These are phyloP conservation scores for Paraphoma chrysanthemicola DNA, from an alignment of 2,329 filamentous ascomycete species.

Conservation along the genomic window DNA sequence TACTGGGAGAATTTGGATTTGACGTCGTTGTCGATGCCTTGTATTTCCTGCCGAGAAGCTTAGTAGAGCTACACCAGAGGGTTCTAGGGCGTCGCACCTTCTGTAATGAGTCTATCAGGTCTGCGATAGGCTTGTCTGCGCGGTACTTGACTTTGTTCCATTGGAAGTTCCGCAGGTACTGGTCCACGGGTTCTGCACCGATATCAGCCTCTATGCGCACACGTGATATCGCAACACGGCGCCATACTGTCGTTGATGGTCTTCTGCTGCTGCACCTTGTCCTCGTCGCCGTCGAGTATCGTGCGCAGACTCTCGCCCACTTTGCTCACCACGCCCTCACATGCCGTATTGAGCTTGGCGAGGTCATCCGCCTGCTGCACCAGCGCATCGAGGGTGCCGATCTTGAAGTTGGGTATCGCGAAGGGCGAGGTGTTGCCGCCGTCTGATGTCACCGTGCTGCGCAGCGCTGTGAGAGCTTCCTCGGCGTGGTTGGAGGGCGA, in stretches of 20 bases:
- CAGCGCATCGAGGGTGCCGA: conserved; percentile 91
- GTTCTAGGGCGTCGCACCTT: conserved; percentile 64
- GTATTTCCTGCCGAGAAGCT: conserved; percentile 70
- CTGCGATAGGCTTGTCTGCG: conserved; percentile 85
- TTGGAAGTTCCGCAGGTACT: conserved; percentile 85
- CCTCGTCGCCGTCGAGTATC: conserved; percentile 84
- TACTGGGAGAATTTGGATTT: conserved; percentile 95
- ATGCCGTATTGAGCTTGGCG: conserved; percentile 81
- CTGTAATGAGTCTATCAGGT: conserved; percentile 85
- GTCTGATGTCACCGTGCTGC: conserved; percentile 74
- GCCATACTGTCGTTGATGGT: conserved; percentile 84
- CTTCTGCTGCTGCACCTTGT: conserved; percentile 84
- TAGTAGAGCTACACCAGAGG: neutral
- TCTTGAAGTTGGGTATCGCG: conserved; percentile 92
- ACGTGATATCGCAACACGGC: neutral
- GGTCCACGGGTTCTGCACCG: conserved; percentile 84
- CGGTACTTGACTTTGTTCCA: conserved; percentile 99
- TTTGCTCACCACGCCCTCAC: conserved; percentile 84
- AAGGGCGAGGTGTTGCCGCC: conserved; percentile 80
- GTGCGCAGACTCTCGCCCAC: conserved; percentile 84
- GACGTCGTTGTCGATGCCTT: conserved; percentile 93
- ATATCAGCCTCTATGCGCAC: conserved; percentile 10
- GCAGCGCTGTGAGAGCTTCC: conserved; percentile 80
- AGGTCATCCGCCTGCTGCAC: conserved; percentile 97
- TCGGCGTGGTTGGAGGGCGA: conserved; percentile 80